These are phyloP conservation scores for Curvularia hawaiiensis DNA, from an alignment of 2,329 filamentous ascomycete species.

Conservation along the genomic window DNA sequence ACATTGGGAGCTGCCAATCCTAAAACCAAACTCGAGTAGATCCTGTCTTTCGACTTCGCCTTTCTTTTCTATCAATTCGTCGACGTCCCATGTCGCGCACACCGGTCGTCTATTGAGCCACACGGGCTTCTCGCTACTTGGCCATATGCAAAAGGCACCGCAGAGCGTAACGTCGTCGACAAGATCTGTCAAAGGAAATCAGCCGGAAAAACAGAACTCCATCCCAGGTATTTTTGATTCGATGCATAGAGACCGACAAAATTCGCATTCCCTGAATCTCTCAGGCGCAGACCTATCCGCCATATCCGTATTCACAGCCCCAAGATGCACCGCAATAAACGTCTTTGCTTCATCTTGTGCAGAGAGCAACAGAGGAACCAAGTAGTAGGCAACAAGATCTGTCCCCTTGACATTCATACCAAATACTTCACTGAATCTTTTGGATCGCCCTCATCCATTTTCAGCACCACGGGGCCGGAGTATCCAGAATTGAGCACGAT, in stretches of 20 bases:
- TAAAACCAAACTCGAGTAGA: conserved; percentile 37
- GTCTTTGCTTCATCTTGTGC: conserved; percentile 10
- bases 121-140: conserved; percentile 36
- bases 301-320: conserved; percentile 40
- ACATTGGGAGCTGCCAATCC: conserved; percentile 9
- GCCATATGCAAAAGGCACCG: conserved; percentile 43
- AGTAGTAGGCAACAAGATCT: conserved; percentile 45
- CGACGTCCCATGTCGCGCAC: conserved; percentile 39
- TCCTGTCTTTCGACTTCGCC: conserved; percentile 29
- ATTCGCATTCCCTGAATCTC: conserved; percentile 35
- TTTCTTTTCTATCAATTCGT: conserved; percentile 33
- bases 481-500: too few species aligned
- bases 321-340: conserved; percentile 41
- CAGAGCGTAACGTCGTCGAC: conserved; percentile 37
- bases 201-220: not conserved
- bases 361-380: conserved; percentile 28
- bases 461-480: not conserved
- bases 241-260: not conserved
- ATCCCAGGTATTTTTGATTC: not conserved
- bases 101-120: conserved; percentile 39
- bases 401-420: conserved; percentile 43
- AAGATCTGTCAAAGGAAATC: conserved; percentile 21
- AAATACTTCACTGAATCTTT: not conserved
- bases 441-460: not conserved
- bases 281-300: conserved; percentile 30